phyloP scores from a whole-genome alignment of 176 grass and related monocot genomes.

The Leersia perrieri region DNA sequence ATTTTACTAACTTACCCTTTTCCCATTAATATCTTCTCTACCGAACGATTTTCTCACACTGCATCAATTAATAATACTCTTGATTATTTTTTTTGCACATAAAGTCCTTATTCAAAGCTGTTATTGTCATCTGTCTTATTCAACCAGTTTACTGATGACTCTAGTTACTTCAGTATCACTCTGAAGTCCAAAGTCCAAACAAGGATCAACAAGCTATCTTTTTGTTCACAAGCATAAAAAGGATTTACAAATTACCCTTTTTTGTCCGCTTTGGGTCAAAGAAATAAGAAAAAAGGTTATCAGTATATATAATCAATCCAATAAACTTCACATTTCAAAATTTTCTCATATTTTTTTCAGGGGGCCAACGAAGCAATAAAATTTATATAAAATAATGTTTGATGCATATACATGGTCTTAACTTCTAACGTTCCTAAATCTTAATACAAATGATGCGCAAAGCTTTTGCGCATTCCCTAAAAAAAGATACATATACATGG shows the following conservation, averaged over 20 bases:
- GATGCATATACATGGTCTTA: too few relatives aligned
- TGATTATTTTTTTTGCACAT: background rate
- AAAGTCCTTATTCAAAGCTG: constrained; percentile 13
- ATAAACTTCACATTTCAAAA: background rate
- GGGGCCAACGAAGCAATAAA: too few relatives aligned
- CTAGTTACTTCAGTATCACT: constrained; percentile 34
- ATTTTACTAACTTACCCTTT: background rate
- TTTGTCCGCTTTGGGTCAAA: background rate
- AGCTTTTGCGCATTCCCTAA: too few relatives aligned
- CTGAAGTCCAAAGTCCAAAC: background rate
- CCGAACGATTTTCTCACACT: constrained; percentile 18
- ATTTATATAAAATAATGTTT: too few relatives aligned
- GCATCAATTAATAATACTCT: background rate
- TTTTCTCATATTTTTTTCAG: too few relatives aligned
- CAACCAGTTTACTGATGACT: constrained; percentile 6
- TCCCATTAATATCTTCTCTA: too few relatives aligned
- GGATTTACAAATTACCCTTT: background rate
- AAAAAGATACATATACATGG: background rate
- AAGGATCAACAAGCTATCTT: background rate
- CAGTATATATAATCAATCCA: constrained; percentile 2
- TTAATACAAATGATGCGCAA: too few relatives aligned
- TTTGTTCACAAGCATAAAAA: constrained; percentile 11
- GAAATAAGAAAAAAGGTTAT: background rate
- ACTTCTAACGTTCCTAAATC: too few relatives aligned
- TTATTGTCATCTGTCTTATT: constrained; percentile 22